A percentile compares a stretch with the other conserved stretches of the same genome.
phyloP scores from a whole-genome alignment of 768 basidiomycete species.

The Lentinula sp. region DNA sequence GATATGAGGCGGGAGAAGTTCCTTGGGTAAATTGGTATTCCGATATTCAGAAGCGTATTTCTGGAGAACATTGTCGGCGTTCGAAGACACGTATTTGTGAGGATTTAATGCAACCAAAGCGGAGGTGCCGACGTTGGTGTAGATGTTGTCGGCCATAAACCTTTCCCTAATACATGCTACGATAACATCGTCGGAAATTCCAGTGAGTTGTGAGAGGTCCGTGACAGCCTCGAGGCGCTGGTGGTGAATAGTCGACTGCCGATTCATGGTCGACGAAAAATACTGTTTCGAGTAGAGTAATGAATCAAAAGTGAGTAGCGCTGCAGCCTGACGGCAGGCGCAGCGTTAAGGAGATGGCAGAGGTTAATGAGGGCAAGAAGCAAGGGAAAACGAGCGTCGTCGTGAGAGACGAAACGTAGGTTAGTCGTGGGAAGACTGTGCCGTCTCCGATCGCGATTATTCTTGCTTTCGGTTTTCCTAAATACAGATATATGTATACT shows the following conservation, averaged over 20 bases:
- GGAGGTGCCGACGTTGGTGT: conserved; percentile 67
- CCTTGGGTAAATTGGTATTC: conserved; percentile 59
- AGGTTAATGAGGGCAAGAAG: neutral
- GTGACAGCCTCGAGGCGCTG: conserved; percentile 67
- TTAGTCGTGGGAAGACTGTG: neutral
- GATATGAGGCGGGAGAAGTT: conserved; percentile 73
- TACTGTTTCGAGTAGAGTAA: neutral
- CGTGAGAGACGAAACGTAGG: neutral
- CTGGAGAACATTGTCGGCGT: conserved; percentile 78
- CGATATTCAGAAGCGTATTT: conserved; percentile 86
- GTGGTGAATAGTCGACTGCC: conserved; percentile 28
- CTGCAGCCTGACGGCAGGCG: conserved; percentile 7
- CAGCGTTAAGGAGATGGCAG: conserved; percentile 1
- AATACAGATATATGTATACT: too few relatives aligned
- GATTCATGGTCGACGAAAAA: conserved; percentile 20
- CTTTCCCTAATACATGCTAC: conserved; percentile 82
- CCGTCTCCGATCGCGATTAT: neutral
- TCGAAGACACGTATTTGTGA: conserved; percentile 81
- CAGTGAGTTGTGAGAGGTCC: conserved; percentile 63
- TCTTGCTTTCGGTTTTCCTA: neutral
- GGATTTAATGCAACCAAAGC: conserved; percentile 86
- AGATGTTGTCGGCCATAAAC: conserved; percentile 79
- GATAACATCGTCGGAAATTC: conserved; percentile 78
- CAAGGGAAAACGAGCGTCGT: neutral
- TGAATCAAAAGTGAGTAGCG: neutral